phyloP scores from a whole-genome alignment of 345 rosid genomes.

The Salix udensis region DNA sequence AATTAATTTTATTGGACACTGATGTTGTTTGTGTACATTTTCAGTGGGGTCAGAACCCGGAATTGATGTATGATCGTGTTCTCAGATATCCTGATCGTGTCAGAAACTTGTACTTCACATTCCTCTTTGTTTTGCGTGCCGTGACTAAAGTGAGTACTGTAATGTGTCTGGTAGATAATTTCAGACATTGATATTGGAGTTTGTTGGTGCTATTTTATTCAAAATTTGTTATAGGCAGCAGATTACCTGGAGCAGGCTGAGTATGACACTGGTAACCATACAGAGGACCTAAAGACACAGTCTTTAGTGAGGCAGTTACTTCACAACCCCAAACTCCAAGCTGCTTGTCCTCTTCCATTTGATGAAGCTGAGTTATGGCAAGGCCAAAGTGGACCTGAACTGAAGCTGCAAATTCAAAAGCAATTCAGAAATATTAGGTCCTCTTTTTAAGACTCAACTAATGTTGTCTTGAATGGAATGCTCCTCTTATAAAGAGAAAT shows the following conservation, averaged over 20 bases:
- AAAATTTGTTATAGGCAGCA: neutral
- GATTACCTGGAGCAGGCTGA: conserved; percentile 74
- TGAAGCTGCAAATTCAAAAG: conserved; percentile 70
- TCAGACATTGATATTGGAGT: neutral
- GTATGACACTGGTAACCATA: conserved; percentile 73
- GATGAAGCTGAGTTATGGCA: conserved; percentile 97
- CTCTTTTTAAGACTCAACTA: neutral
- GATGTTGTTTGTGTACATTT: conserved; percentile 1
- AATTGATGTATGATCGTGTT: conserved; percentile 77
- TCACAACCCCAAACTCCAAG: conserved; percentile 62
- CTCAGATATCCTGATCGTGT: conserved; percentile 82
- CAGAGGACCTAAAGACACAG: conserved; percentile 76
- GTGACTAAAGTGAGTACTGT: conserved; percentile 65
- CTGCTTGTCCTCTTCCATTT: conserved; percentile 93
- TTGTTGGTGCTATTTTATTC: neutral
- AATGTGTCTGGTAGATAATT: neutral
- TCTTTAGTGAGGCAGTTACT: conserved; percentile 71
- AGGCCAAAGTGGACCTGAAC: conserved; percentile 92
- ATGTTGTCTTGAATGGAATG: neutral
- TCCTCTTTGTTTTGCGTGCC: conserved; percentile 85
- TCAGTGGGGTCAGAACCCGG: conserved; percentile 93
- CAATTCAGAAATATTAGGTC: conserved; percentile 95
- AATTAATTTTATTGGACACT: neutral
- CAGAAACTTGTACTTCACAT: conserved; percentile 81
- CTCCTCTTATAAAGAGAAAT: neutral